These are phyloP conservation scores for Trypanosoma congolense DNA, from an alignment of 208 protist genomes.

Conservation along the genomic window DNA sequence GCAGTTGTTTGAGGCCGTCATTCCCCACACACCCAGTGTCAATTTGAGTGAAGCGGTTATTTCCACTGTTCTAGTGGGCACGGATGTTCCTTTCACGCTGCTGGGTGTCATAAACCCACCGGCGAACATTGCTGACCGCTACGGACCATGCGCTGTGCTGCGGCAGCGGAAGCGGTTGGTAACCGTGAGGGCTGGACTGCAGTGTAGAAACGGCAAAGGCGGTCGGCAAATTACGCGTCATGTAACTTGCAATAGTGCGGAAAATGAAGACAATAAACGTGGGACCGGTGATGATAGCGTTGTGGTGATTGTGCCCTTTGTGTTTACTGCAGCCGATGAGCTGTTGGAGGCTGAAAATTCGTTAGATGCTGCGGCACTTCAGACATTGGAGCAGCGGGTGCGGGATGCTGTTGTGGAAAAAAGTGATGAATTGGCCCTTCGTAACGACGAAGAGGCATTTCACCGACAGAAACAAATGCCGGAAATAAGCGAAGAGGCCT, in stretches of 20 bases:
- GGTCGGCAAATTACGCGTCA: conserved; percentile 2
- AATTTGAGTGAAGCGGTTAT: conserved; percentile 21
- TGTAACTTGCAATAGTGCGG: not conserved
- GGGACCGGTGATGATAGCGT: conserved; percentile 6
- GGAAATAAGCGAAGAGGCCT: conserved; percentile 30
- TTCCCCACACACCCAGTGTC: conserved; percentile 14
- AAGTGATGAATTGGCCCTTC: conserved; percentile 64
- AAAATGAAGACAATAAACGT: not conserved
- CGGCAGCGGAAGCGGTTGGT: conserved; percentile 14
- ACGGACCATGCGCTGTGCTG: conserved; percentile 20
- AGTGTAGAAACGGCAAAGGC: not conserved
- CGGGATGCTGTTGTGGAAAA: conserved; percentile 33
- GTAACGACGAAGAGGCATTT: conserved; percentile 81
- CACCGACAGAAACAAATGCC: conserved; percentile 74
- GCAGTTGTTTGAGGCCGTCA: conserved; percentile 29
- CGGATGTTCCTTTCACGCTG: conserved; percentile 60
- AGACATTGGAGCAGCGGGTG: conserved; percentile 59
- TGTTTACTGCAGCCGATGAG: conserved; percentile 74
- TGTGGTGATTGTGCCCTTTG: conserved; percentile 64
- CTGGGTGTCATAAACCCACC: conserved; percentile 71
- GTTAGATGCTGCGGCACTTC: conserved; percentile 65
- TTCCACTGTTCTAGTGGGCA: conserved; percentile 39
- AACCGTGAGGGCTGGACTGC: conserved; percentile 12
- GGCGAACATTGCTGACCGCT: conserved; percentile 21
- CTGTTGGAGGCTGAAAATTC: conserved; percentile 71